phyloP scores from a whole-genome alignment of 139 green algal genomes.

The Eudorina sp. region DNA sequence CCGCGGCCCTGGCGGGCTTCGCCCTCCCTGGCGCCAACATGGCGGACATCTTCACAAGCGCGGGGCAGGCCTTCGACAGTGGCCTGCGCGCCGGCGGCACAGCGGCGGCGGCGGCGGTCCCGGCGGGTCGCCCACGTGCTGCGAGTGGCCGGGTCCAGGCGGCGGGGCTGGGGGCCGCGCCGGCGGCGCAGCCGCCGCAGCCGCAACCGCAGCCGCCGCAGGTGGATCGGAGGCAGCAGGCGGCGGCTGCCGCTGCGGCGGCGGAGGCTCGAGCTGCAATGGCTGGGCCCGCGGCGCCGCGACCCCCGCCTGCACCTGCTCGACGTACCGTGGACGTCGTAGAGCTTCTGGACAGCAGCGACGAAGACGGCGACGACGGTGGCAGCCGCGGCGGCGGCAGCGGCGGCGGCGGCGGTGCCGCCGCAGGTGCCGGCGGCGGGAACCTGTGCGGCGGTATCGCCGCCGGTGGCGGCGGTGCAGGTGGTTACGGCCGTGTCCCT shows the following conservation, averaged over 20 bases:
- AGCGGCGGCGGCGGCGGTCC: too few species aligned
- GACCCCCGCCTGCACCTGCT: not conserved
- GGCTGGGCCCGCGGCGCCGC: not conserved
- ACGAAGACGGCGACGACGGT: not conserved
- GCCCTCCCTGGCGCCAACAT: not conserved
- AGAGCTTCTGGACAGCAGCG: slow-evolving; percentile 24
- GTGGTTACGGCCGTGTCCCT: too few species aligned
- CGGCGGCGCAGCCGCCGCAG: not conserved
- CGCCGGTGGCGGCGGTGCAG: too few species aligned
- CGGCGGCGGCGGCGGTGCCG: not conserved
- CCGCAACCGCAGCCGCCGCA: not conserved
- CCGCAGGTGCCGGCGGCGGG: not conserved
- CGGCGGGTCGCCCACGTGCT: not conserved
- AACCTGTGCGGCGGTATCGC: too few species aligned
- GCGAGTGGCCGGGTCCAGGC: not conserved
- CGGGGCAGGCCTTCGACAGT: not conserved
- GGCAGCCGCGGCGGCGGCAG: not conserved
- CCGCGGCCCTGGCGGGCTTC: not conserved
- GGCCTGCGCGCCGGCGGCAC: not conserved
- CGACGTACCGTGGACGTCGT: not conserved
- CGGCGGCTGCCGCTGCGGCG: not conserved
- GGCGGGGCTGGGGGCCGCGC: not conserved
- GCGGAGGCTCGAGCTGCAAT: not conserved
- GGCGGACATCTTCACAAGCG: not conserved
- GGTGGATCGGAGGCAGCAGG: not conserved